Base-by-base conservation (phyloP, 768 basidiomycete species). In the Podaxis carcinomalis region DNA sequence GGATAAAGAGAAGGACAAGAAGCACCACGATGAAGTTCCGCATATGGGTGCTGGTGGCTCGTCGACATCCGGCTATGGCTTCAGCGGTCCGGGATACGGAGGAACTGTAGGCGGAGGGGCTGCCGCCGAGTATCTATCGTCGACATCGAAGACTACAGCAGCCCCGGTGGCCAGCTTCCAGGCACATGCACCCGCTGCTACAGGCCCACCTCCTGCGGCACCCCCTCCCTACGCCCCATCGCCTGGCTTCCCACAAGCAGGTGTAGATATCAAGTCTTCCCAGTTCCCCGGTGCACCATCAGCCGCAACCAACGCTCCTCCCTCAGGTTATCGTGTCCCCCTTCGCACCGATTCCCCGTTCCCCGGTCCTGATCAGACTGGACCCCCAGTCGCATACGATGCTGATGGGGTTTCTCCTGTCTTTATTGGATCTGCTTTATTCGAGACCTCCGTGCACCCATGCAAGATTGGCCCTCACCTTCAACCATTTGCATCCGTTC, bases 391-490 rank as follows among this genome's bases (percentile, higher is more conserved):
- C 1, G 83, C 80, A 66, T 66, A 71, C 39, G 90, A 93, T 67
- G 70, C 75, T 1, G 84, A 88, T 66, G 83, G 84, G 1, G 62
- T 65, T 25, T 80, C 81, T 1, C 86, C 87, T 4, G 69, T 92
- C 62, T 94, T 79, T 74, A 65, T 94, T 35, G 92, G 90, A 13
- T 89, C 88, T 4, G 92, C 90, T 10, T 73, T 92, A 50, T 77
- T 92, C 68, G 77, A 75, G 58, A 74, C 77, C 62, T 84, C 86
- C 0, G 88, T 92, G 2, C 91, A 93, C 62, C 92, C 92, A 3
- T 93, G 92, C 82, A 94, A 93, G 77, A 83, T 93, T 66, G 84
- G 77, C 0, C 83, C 86, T 9, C 70, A 79, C 64, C 81, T 89
- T n/a, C 67, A 71, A n/a, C 68, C 80, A 64, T 64, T 76, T 71